phyloP scores from a whole-genome alignment of 306 rosid genomes.

The Vigna unguiculata region DNA sequence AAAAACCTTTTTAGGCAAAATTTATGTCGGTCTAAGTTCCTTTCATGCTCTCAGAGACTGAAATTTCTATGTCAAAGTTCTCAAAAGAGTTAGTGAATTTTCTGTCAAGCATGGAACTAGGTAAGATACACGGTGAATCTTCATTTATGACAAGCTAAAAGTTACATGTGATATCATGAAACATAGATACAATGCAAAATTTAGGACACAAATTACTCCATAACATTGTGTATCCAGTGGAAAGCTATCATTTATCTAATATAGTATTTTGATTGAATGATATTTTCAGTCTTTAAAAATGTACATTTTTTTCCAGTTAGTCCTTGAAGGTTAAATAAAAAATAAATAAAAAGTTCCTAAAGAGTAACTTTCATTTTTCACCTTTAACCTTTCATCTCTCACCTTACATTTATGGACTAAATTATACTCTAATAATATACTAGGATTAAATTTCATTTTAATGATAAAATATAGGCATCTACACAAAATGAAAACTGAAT shows the following conservation, averaged over 20 bases:
- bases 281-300: too few species aligned
- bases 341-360: too few species aligned
- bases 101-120: constrained; percentile 40
- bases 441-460: too few species aligned
- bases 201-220: background rate
- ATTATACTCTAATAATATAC: too few species aligned
- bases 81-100: constrained; percentile 11
- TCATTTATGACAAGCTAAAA: constrained; percentile 27
- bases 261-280: too few species aligned
- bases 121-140: constrained; percentile 44
- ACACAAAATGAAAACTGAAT: too few species aligned
- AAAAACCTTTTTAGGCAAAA: background rate
- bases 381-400: too few species aligned
- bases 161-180: background rate
- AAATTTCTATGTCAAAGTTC: constrained; percentile 13
- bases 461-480: too few species aligned
- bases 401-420: too few species aligned
- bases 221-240: background rate
- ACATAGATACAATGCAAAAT: background rate
- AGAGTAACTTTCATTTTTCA: too few species aligned
- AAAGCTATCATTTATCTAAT: background rate
- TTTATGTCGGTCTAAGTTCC: constrained; percentile 30
- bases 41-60: constrained; percentile 38
- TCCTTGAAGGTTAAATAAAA: too few species aligned
- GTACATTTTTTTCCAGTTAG: too few species aligned